phyloP scores from a whole-genome alignment of 768 basidiomycete genomes.

The Collybia sordida region DNA sequence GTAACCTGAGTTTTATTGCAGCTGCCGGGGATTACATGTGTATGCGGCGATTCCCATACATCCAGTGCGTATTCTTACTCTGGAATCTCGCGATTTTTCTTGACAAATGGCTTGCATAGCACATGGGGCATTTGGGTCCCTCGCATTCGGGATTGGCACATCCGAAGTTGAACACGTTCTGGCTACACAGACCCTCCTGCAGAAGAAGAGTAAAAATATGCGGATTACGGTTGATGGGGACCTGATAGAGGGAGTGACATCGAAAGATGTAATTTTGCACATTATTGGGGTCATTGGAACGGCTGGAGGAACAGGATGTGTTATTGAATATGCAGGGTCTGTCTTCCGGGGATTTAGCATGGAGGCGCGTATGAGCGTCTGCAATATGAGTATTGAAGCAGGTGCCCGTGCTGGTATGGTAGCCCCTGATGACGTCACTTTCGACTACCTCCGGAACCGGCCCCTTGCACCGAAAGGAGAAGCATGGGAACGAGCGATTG shows the following conservation, averaged over 20 bases:
- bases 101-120: conserved; percentile 39
- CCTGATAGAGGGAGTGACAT: conserved; percentile 77
- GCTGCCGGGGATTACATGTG: conserved; percentile 79
- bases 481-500: conserved; percentile 80
- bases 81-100: conserved; percentile 1
- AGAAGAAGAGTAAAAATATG: conserved; percentile 92
- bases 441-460: conserved; percentile 77
- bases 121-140: conserved; percentile 90
- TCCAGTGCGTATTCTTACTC: conserved; percentile 57
- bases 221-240: conserved; percentile 85
- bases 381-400: conserved; percentile 96
- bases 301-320: conserved; percentile 90
- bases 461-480: conserved; percentile 83
- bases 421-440: conserved; percentile 86
- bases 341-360: conserved; percentile 83
- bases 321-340: conserved; percentile 91
- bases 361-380: conserved; percentile 89
- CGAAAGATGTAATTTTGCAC: conserved; percentile 89
- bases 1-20: conserved; percentile 21
- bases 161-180: conserved; percentile 95
- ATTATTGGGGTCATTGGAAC: conserved; percentile 91
- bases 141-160: conserved; percentile 92
- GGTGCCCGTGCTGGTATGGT: conserved; percentile 94
- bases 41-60: conserved; percentile 93
- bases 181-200: conserved; percentile 86